Evolutionary conservation across 2,329 filamentous ascomycete genomes (phyloP).

Genomic region (Pestalotiopsis sp.): DNA sequence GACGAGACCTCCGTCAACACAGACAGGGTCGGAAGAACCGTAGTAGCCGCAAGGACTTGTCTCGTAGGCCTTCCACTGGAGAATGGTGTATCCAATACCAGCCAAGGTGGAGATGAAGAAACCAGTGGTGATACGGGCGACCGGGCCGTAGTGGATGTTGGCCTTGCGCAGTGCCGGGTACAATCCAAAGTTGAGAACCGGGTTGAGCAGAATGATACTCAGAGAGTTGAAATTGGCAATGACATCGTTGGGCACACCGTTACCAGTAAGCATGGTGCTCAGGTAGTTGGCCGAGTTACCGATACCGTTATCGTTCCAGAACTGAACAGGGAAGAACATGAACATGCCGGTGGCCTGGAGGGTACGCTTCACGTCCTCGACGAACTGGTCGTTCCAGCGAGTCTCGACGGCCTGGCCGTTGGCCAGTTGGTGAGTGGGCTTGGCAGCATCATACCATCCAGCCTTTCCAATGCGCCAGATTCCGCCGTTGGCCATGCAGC

Average conservation of each 20-base stretch:
- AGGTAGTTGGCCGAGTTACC: constrained; percentile 52
- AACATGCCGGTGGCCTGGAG: constrained; percentile 63
- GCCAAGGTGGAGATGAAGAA: constrained; percentile 51
- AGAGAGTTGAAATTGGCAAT: constrained; percentile 53
- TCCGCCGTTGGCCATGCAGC: constrained; percentile 37
- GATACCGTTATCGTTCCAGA: constrained; percentile 48
- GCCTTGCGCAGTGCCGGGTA: constrained; percentile 46
- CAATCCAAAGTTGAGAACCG: constrained; percentile 50
- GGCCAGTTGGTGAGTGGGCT: constrained; percentile 55
- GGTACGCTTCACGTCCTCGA: constrained; percentile 66
- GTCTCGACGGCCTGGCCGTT: constrained; percentile 38
- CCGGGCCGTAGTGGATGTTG: constrained; percentile 48
- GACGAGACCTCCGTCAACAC: constrained; percentile 36
- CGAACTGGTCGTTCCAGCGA: constrained; percentile 67
- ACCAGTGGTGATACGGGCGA: constrained; percentile 53
- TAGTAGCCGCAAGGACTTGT: constrained; percentile 42
- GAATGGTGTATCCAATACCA: constrained; percentile 42
- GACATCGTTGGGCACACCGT: constrained; percentile 53
- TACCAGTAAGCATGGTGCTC: constrained; percentile 48
- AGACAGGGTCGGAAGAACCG: constrained; percentile 36
- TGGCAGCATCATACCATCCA: constrained; percentile 63
- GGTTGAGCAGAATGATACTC: constrained; percentile 47
- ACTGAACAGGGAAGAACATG: constrained; percentile 51
- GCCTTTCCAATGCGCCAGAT: constrained; percentile 38
- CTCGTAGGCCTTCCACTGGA: constrained; percentile 45